Evolutionary conservation across 2,329 filamentous ascomycete genomes (phyloP), one percentile per base, ranked within the genome.

Genomic region (Xylariaceae sp.): DNA sequence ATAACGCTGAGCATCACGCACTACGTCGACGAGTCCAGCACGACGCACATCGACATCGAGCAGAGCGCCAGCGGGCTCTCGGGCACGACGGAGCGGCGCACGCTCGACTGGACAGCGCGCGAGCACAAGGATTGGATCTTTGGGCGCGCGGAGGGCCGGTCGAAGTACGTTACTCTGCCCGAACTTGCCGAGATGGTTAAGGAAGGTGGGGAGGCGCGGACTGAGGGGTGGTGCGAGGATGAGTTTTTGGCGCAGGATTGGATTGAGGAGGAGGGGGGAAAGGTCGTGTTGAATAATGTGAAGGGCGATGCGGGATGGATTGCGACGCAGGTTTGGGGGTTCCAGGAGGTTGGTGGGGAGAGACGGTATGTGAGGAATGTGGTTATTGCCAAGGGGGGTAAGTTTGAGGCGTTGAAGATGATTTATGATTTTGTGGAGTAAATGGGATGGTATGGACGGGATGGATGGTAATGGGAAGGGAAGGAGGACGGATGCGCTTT

Each of bases 81-180:
- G 69, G 86, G 84, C 67, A 92, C 78, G 53, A 70, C 76, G 48
- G 83, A 85, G 78, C 72, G 73, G 64, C 82, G 83, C 60, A 81
- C 77, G 70, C 68, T 82, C 55, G 82, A 85, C 76, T 69, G 74
- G 71, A 67, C 66, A 56, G 73, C 66, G 66, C 86, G 88, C 66
- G 81, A 83, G 63, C 89, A 92, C 77, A 77, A 76, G 23, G 91
- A 96, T 78, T 87, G 86, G 79, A 82, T 96, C 65, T 96, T 95
- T 72, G 92, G 92, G 60, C 77, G 75, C 57, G 81, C 94, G 63
- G 77, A 78, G 55, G 89, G 88, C 59, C 80, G 79, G 61, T 83
- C 80, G 49, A 74, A 77, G 51, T 85, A 80, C 71, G 65, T 83
- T 60, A 69, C 75, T 17, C 77, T 74, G 15, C 78, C 81, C 23